Evolutionary conservation across 495 filamentous ascomycete genomes (phyloP), one percentile per base, ranked within the genome.

Genomic region (Bryoglossum gracile): DNA sequence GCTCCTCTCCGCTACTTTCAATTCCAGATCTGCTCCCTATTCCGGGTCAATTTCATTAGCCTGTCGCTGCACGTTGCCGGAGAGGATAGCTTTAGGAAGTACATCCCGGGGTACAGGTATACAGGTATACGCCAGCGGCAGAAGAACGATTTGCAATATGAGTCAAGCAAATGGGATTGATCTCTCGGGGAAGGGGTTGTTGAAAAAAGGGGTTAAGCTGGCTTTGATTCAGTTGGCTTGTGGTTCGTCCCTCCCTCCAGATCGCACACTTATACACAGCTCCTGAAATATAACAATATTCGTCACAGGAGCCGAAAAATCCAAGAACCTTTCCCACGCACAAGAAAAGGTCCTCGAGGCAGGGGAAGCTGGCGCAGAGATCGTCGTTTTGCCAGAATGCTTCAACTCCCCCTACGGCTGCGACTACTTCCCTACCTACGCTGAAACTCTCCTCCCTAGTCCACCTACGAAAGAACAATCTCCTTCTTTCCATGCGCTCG

Each of bases 321-420:
- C 80, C 33, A 68, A 71, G 30, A 99, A 99, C 68, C 89, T 99
- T 51, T 57, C 73, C 10, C 82, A 84, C 58, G 90, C 92, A 28
- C 83, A 83, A 21, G 69, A 72, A 32, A 87, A 89, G 55, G 89
- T 99, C 43, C 77, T 87, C 45, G 86, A 89, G 62, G 94, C 92
- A 4, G 78, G 87, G 23, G 59, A 68, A 26, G 70, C 68, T 3
- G 91, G 89, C 50, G 90, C 92, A 36, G 73, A 81, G 54, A 77
- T 89, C 50, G 72, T 88, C 47, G 84, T 82, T 25, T 66, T 82
- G 16, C 80, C 80, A 21, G 90, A 96, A 70, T 96, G 90, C 75
- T 96, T 96, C 80, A 96, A 96, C 74, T 89, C 84, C 10, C 90
- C 90, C n/a, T 95, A 95, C 69, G 90, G 90, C 54, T 87, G 81